Conservation (phyloP, 495 filamentous ascomycete genomes). For the Penicillium paxilli region DNA sequence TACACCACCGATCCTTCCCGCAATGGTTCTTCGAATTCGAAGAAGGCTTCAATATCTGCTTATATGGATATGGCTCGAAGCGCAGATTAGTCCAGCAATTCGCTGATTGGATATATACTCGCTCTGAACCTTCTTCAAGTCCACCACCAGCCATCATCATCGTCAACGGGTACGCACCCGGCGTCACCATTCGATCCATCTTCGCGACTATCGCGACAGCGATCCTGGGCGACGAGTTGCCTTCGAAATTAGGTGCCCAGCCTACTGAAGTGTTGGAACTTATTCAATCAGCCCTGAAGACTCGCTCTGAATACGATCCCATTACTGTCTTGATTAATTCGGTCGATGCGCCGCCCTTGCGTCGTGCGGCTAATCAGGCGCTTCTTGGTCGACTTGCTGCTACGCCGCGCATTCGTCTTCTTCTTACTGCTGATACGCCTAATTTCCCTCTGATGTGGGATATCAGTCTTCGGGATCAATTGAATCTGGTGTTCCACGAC, state of each 20-base stretch:
- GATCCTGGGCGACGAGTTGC: constrained; percentile 56
- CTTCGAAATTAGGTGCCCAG: constrained; percentile 58
- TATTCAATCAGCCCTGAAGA: constrained; percentile 58
- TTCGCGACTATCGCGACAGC: constrained; percentile 71
- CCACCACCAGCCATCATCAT: constrained; percentile 67
- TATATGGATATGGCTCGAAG: constrained; percentile 94
- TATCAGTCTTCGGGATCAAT: constrained; percentile 69
- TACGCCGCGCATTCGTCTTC: constrained; percentile 69
- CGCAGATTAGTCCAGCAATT: constrained; percentile 73
- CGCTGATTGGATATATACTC: constrained; percentile 66
- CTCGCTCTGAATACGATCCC: constrained; percentile 36
- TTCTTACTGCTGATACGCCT: constrained; percentile 83
- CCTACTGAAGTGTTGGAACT: constrained; percentile 66
- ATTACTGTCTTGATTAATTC: constrained; percentile 81
- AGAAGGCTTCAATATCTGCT: constrained; percentile 85
- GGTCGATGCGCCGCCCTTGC: constrained; percentile 76
- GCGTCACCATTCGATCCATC: constrained; percentile 74
- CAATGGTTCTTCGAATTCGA: constrained; percentile 93
- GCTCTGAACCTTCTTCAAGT: constrained; percentile 26
- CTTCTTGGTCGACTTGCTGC: constrained; percentile 75
- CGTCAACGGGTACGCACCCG: constrained; percentile 83
- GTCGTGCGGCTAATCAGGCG: constrained; percentile 66
- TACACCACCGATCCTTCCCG: constrained; percentile 79
- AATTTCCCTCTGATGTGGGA: constrained; percentile 91
- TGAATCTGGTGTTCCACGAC: constrained; percentile 90